Base-by-base conservation (phyloP, 2,329 filamentous ascomycete species). In the Neoscytalidium dimidiatum region DNA sequence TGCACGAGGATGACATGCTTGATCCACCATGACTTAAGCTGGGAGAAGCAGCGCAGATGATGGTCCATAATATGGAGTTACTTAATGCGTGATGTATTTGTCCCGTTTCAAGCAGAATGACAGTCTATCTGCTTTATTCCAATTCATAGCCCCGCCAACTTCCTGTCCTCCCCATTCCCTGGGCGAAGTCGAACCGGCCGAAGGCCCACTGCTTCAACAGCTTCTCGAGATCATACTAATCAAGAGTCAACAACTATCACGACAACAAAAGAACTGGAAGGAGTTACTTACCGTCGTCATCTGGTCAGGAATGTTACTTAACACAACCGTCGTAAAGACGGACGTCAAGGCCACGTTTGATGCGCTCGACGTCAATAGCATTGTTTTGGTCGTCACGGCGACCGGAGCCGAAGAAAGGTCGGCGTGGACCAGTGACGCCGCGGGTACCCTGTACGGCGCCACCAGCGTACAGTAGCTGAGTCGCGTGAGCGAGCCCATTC, bases 221-320 rank as follows among this genome's bases (percentile, higher is more conserved):
- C 0, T 83, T 79, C 81, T 96, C 96, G 17, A 97, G 80, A 17
- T 75, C 68, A 8, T 65, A 60, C 61, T 64, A 1, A 70, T 64
- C 68, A 75, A 67, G 71, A 74, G 60, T 9, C 65, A 33, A 11
- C 14, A 11, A 11, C 62, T n/a, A 7, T 69, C 19, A 64, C 73
- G 51, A 73, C 70, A 63, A 19, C 7, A 6, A 13, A 6, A 31
- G 51, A 35, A 51, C n/a, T 53, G 33, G 31, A 6, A 29, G 8
- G 21, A 13, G 13, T 41, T 62, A 71, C 77, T 68, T 75, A 82
- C 80, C 73, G 68, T 82, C 88, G 71, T 92, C 87, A 97, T 89
- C 71, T 94, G 92, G 79, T 97, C 97, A 1, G 94, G 94, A 51
- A 97, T 94, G 75, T 98, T 97, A 43, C 94, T 89, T 33, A 97